phyloP scores from a whole-genome alignment of 1,284 basidiomycete species.

The Malassezia sp. region DNA sequence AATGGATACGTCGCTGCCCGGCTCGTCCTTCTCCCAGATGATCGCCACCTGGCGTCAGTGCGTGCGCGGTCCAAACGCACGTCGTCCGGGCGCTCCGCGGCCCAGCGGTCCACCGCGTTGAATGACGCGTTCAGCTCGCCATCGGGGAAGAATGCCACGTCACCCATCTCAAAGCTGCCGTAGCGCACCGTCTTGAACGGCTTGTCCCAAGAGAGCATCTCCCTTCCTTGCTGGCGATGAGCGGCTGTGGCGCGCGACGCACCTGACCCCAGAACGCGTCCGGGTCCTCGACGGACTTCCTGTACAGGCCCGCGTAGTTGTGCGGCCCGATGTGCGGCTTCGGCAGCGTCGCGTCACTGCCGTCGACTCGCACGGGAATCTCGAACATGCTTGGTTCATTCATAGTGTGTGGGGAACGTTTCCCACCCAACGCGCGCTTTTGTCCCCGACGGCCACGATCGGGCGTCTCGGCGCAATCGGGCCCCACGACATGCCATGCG shows the following conservation, averaged over 20 bases:
- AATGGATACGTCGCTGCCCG: conserved; percentile 65
- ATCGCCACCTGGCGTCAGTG: too few relatives aligned
- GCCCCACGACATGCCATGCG: too few relatives aligned
- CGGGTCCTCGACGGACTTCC: conserved; percentile 2
- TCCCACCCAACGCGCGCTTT: too few relatives aligned
- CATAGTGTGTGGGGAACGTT: too few relatives aligned
- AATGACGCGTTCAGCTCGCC: conserved; percentile 61
- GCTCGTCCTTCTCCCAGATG: conserved; percentile 97
- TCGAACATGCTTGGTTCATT: conserved; percentile 4
- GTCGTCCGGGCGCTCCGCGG: conserved; percentile 78
- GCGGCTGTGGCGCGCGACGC: neutral
- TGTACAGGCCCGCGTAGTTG: conserved; percentile 3
- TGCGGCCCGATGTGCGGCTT: conserved; percentile 10
- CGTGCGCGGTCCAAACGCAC: too few relatives aligned
- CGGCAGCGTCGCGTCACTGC: conserved; percentile 1
- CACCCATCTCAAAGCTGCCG: conserved; percentile 73
- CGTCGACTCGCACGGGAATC: conserved; percentile 10
- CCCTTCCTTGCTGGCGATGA: too few relatives aligned
- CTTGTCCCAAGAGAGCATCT: conserved; percentile 76
- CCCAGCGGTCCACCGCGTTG: conserved; percentile 96
- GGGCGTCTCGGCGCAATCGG: too few relatives aligned
- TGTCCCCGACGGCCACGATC: too few relatives aligned
- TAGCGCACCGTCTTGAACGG: conserved; percentile 79
- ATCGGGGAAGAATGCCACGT: conserved; percentile 76
- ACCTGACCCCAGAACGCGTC: conserved; percentile 10